Base-by-base conservation (phyloP, 2,329 filamentous ascomycete species). In the Diaporthe batatas region DNA sequence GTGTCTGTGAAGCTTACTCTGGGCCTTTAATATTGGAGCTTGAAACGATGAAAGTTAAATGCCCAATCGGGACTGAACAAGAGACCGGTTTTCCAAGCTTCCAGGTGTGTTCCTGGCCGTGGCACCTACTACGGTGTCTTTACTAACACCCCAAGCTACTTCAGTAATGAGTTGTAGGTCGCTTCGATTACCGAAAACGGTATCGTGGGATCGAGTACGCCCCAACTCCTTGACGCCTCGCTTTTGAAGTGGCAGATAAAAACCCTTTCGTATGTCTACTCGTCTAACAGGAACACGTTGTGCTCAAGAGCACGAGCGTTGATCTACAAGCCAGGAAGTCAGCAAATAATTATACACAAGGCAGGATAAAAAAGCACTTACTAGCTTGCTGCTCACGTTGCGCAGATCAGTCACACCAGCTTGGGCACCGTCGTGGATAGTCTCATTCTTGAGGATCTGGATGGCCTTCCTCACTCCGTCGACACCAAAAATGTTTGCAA, bases 391-490 rank as follows among this genome's bases (percentile, higher is more conserved):
- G 70, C 57, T 70, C 51, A 76, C 72, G 23, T 77, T 76, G 44
- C 68, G 73, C 73, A 78, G 34, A 57, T 77, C 74, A 16, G 69
- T 77, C 10, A 81, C 78, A 11, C 82, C 81, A 42, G 81, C 75
- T 75, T 83, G 80, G 23, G 79, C 79, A 55, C 79, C 82, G 64
- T 83, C 82, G 2, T 77, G 74, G 34, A 78, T 71, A 39, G 87
- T 81, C 79, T 88, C 86, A 51, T 82, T 80, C 81, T 86, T 87
- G 73, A 88, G 79, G 25, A 88, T 83, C 68, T 84, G 77, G 68
- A 87, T 84, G 7, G 82, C 81, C 79, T 83, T 84, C 70, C 79
- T 44, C 3, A 88, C 86, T 29, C 87, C 87, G 29, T 83, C 82
- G 6, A 81, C 78, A 3, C 87, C 87, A 75, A 86, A 89, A 49